Evolutionary conservation across 768 basidiomycete genomes (phyloP).

Genomic region (Tricholomella constricta): DNA sequence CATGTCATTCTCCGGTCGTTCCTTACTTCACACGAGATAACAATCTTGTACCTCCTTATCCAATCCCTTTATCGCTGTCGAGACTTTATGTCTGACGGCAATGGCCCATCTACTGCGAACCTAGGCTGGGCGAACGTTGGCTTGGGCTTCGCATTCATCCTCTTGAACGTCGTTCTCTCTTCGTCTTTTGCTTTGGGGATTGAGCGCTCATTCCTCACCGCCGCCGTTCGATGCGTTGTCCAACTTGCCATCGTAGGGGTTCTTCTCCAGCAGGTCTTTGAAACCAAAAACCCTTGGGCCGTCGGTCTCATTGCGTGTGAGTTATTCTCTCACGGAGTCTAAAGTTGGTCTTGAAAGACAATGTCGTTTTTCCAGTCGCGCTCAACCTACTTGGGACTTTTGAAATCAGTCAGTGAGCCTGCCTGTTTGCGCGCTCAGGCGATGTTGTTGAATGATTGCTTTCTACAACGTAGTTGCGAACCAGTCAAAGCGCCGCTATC

Average conservation of each 20-base stretch:
- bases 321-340: conserved; percentile 48
- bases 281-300: conserved; percentile 70
- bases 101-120: background rate
- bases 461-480: conserved; percentile 56
- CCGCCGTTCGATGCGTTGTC: conserved; percentile 71
- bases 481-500: conserved; percentile 72
- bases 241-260: conserved; percentile 76
- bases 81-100: background rate
- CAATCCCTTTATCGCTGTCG: background rate
- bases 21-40: no score
- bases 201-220: conserved; percentile 63
- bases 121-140: conserved; percentile 9
- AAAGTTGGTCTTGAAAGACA: background rate
- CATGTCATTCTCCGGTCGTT: no score
- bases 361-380: conserved; percentile 41
- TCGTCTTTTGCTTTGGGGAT: conserved; percentile 48
- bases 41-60: background rate
- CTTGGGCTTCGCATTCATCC: conserved; percentile 10
- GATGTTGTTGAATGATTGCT: conserved; percentile 69
- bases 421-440: conserved; percentile 48
- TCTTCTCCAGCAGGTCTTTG: conserved; percentile 72
- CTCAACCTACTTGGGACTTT: conserved; percentile 75
- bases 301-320: conserved; percentile 72
- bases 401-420: conserved; percentile 60
- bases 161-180: conserved; percentile 4